phyloP scores from a whole-genome alignment of 352 stramenopile genomes.

The Phytopythium vexans region DNA sequence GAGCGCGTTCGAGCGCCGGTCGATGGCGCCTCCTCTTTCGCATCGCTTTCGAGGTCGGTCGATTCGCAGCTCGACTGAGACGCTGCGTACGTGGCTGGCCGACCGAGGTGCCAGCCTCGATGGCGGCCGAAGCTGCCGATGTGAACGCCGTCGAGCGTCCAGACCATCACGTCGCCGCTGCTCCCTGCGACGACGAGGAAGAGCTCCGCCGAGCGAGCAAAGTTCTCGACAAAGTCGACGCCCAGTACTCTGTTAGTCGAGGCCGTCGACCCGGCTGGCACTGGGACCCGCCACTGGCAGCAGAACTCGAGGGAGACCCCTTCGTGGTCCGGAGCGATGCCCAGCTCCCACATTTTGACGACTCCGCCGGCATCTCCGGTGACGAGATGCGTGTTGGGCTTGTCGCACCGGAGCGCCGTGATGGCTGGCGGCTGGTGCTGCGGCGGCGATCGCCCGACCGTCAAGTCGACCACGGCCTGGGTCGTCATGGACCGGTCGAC shows the following conservation, averaged over 20 bases:
- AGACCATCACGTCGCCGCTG: constrained; percentile 69
- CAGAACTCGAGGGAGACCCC: constrained; percentile 54
- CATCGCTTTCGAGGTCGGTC: constrained; percentile 14
- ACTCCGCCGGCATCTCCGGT: constrained; percentile 51
- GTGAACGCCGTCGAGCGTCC: constrained; percentile 65
- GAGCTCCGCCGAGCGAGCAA: constrained; percentile 42
- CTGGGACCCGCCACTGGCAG: constrained; percentile 44
- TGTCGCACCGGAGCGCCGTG: constrained; percentile 52
- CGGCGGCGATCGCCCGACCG: constrained; percentile 28
- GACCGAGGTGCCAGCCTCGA: constrained; percentile 56
- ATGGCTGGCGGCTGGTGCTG: too few relatives aligned
- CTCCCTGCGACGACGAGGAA: constrained; percentile 59
- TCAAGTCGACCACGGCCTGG: constrained; percentile 42
- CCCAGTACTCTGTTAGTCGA: constrained; percentile 34
- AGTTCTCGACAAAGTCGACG: constrained; percentile 65
- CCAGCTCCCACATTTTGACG: constrained; percentile 69
- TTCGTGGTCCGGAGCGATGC: constrained; percentile 47
- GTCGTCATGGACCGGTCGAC: constrained; percentile 66
- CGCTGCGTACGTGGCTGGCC: constrained; percentile 42
- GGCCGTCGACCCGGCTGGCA: constrained; percentile 5
- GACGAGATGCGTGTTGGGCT: constrained; percentile 53
- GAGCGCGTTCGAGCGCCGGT: constrained; percentile 11
- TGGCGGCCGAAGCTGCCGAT: constrained; percentile 69
- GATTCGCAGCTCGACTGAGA: constrained; percentile 42
- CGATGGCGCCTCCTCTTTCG: constrained; percentile 9